phyloP scores from a whole-genome alignment of 768 basidiomycete species.

The Pleurotus pulmonarius region DNA sequence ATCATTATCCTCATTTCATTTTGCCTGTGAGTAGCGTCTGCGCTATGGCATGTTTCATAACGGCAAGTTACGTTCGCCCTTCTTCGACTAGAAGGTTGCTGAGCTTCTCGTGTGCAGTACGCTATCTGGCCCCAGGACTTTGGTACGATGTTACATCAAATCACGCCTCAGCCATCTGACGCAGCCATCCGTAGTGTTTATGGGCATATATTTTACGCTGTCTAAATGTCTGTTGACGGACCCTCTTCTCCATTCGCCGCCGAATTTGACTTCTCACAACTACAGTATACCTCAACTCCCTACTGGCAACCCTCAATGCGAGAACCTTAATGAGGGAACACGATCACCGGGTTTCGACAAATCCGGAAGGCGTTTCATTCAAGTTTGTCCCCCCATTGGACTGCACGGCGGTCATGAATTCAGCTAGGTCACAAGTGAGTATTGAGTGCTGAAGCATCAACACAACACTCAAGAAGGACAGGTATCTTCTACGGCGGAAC shows the following conservation, averaged over 20 bases:
- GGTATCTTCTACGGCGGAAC: no score
- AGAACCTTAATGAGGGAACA: constrained; percentile 6
- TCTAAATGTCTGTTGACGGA: constrained; percentile 34
- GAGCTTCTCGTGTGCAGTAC: constrained; percentile 29
- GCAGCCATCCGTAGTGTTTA: constrained; percentile 22
- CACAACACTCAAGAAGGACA: neutral
- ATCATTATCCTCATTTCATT: neutral
- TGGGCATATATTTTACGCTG: constrained; percentile 41
- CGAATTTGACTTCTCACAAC: neutral
- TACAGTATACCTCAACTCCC: constrained; percentile 36
- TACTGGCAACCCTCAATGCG: constrained; percentile 24
- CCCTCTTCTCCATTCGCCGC: neutral
- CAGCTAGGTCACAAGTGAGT: neutral
- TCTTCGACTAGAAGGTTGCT: constrained; percentile 21
- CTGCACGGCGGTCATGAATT: neutral
- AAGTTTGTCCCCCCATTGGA: constrained; percentile 6
- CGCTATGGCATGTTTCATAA: constrained; percentile 23
- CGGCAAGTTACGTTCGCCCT: constrained; percentile 16
- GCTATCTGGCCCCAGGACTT: constrained; percentile 40
- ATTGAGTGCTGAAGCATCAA: neutral
- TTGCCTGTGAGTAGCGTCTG: neutral
- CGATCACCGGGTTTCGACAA: neutral
- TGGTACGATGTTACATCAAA: constrained; percentile 1
- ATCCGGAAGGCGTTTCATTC: neutral
- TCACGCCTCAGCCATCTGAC: no score